Conservation (phyloP, 2,329 filamentous ascomycete species). For the Thielaviopsis populi region DNA sequence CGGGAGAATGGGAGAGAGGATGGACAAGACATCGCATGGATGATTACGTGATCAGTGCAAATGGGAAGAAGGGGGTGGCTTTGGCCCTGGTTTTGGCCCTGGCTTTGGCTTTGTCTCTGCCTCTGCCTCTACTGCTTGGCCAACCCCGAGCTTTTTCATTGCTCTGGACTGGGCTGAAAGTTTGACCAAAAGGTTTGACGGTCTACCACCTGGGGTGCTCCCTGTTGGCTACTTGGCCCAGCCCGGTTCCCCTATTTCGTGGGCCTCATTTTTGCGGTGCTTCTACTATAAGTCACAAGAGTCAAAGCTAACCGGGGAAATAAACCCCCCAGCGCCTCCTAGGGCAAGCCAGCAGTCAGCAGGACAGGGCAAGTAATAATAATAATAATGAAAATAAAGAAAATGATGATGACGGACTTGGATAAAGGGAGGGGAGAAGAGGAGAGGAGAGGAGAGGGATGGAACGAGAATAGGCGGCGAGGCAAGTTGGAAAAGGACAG, state of each 20-base stretch:
- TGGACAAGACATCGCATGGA: background rate
- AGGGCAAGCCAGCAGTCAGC: background rate
- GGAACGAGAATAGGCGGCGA: too few species aligned
- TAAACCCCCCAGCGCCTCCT: background rate
- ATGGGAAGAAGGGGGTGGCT: background rate
- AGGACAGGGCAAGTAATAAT: background rate
- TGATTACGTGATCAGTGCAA: constrained; percentile 4
- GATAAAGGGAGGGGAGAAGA: background rate
- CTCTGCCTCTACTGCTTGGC: too few species aligned
- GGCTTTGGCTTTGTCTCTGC: too few species aligned
- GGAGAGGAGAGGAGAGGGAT: too few species aligned
- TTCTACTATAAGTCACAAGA: background rate
- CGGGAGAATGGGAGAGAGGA: background rate
- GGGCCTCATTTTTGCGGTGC: background rate
- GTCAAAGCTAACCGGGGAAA: background rate
- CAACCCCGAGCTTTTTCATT: background rate
- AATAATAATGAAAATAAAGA: background rate
- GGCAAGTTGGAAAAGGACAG: background rate
- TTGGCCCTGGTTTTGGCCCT: background rate
- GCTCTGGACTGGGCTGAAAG: constrained; percentile 3
- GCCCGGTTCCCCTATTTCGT: constrained; percentile 1
- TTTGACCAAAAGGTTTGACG: constrained; percentile 7
- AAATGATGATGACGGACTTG: background rate
- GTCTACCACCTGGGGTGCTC: background rate
- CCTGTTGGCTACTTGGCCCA: background rate